Evolutionary conservation across 2,329 filamentous ascomycete species (phyloP), one percentile per base, ranked within the genome.

Genomic region (Sporothrix dimorphospora): DNA sequence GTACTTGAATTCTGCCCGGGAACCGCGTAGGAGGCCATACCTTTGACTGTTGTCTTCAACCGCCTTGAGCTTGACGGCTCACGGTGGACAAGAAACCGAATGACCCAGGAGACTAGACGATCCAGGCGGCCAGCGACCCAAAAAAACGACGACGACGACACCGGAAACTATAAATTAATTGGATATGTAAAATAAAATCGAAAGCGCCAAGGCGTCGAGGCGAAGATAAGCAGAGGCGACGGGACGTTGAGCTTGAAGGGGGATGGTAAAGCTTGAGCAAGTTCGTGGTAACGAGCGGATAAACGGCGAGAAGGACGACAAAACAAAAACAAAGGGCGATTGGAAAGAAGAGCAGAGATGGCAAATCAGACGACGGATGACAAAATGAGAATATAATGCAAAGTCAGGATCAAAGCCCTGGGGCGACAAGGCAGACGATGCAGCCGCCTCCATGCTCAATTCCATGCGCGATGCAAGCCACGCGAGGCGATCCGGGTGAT

Each of bases 141-240:
- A 30, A 14, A 14, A 42, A 12, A 30, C n/a, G n/a, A 38, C 12
- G 30, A 42, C 57, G 16, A 30, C 16, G 38, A 27, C n/a, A 47
- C 57, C 57, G 34, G 42, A 12, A n/a, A 5, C n/a, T 40, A 30
- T 61, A 67, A 27, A 51, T 19, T 51, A n/a, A 51, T 38, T 30
- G 65, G 42, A 14, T 21, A 34, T 45, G 24, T 38, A 38, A 51
- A 51, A 51, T 38, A 51, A n/a, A 67, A n/a, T 49, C 24, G 30
- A 42, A 69, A 69, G 47, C 57, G 65, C 45, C 49, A 69, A 69
- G 49, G 49, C 38, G 24, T 45, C 40, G 51, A 69, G 67, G 38
- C 40, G 53, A 69, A 47, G 51, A 69, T 30, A 69, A 69, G 53
- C 38, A 42, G 34, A 69, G 9, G 14, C 21, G 19, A 38, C 27